phyloP scores from a whole-genome alignment of 805 yeast species.

The Crinitomyces ghanaensis region DNA sequence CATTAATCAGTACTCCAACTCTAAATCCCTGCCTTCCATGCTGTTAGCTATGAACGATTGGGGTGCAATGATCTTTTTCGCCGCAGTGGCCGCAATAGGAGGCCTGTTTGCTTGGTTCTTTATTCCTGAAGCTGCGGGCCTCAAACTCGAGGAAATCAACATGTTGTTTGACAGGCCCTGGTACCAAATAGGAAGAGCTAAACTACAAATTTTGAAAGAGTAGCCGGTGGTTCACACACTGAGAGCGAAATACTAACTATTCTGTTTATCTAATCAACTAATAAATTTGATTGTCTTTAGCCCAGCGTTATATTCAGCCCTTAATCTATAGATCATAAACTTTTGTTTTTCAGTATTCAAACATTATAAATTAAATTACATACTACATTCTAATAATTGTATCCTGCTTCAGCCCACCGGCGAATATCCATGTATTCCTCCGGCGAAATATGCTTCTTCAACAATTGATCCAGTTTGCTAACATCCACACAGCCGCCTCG shows the following conservation, averaged over 20 bases:
- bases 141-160: constrained; percentile 42
- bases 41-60: constrained; percentile 33
- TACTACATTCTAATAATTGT: too few relatives aligned
- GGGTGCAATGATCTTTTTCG: constrained; percentile 44
- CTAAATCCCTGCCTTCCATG: constrained; percentile 45
- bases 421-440: constrained; percentile 6
- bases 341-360: too few relatives aligned
- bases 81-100: constrained; percentile 32
- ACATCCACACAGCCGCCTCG: constrained; percentile 4
- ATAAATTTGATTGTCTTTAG: too few relatives aligned
- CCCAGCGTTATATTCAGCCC: too few relatives aligned
- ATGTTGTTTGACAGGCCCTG: constrained; percentile 43
- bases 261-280: too few relatives aligned
- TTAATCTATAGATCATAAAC: too few relatives aligned
- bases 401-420: too few relatives aligned
- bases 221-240: too few relatives aligned
- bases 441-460: constrained; percentile 3
- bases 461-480: constrained; percentile 5
- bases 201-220: too few relatives aligned
- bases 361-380: too few relatives aligned
- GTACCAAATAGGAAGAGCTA: constrained; percentile 41
- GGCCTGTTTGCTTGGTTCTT: constrained; percentile 39
- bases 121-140: constrained; percentile 40
- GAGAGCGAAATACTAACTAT: too few relatives aligned
- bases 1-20: constrained; percentile 45